phyloP scores from a whole-genome alignment of 441 rosid species.

The Erodium chrysanthum region DNA sequence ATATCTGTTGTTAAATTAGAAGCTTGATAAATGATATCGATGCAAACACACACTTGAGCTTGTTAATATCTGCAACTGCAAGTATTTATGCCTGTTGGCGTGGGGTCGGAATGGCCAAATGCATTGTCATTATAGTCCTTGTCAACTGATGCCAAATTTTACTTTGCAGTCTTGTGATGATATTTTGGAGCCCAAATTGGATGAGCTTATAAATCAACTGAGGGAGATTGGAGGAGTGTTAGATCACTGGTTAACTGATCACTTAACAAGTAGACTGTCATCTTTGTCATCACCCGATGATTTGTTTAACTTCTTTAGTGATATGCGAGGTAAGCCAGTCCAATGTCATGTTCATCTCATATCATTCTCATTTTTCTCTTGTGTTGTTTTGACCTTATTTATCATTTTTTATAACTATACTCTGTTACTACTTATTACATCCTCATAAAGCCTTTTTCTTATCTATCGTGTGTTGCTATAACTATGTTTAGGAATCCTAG shows the following conservation, averaged over 20 bases:
- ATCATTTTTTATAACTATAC: not conserved
- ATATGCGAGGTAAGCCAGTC: constrained; percentile 54
- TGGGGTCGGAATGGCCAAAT: not conserved
- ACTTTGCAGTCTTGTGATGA: constrained; percentile 60
- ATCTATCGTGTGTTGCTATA: constrained; percentile 13
- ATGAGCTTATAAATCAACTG: constrained; percentile 54
- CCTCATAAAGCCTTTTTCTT: not conserved
- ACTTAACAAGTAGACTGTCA: constrained; percentile 48
- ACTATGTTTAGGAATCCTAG: constrained; percentile 50
- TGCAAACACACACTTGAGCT: not conserved
- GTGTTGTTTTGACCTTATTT: not conserved
- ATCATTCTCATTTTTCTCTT: not conserved
- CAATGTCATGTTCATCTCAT: not conserved
- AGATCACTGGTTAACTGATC: constrained; percentile 60
- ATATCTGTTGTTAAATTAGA: too few relatives aligned
- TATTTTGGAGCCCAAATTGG: constrained; percentile 68
- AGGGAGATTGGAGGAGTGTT: constrained; percentile 51
- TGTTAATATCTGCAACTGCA: not conserved
- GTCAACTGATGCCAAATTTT: not conserved
- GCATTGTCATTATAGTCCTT: not conserved
- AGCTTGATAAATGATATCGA: not conserved
- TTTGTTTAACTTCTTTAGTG: constrained; percentile 62
- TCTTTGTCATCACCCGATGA: constrained; percentile 68
- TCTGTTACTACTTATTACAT: not conserved
- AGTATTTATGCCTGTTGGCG: not conserved